These are phyloP conservation scores for Vachellia pachyceras DNA, from an alignment of 306 rosid species.

Conservation along the genomic window DNA sequence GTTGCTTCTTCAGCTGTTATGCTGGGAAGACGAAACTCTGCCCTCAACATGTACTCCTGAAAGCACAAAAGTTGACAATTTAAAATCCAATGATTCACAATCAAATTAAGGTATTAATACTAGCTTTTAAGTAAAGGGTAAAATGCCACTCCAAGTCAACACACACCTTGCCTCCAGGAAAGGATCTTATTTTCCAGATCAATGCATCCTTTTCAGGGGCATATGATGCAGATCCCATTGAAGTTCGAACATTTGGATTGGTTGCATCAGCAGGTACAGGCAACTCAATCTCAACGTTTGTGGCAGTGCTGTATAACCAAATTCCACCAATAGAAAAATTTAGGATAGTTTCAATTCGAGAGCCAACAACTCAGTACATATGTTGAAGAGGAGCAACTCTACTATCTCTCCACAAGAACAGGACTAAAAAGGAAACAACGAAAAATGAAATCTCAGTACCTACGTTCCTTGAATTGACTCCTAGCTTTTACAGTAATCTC, in stretches of 20 bases:
- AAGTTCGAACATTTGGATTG: constrained; percentile 88
- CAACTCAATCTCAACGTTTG: constrained; percentile 89
- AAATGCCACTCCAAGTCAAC: constrained; percentile 35
- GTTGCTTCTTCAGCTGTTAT: constrained; percentile 84
- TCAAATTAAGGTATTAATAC: constrained; percentile 20
- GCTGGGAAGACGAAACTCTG: constrained; percentile 93
- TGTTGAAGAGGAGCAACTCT: constrained; percentile 31
- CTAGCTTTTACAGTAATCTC: constrained; percentile 95
- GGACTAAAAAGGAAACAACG: not conserved
- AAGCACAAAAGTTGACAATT: constrained; percentile 37
- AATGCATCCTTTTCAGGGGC: constrained; percentile 96
- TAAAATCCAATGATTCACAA: constrained; percentile 2
- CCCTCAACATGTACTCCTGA: constrained; percentile 96
- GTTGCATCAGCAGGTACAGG: constrained; percentile 94
- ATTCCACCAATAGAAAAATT: constrained; percentile 37
- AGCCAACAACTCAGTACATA: constrained; percentile 47
- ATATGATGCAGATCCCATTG: constrained; percentile 97
- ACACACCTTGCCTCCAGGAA: constrained; percentile 96
- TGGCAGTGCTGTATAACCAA: constrained; percentile 78
- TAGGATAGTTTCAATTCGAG: constrained; percentile 22
- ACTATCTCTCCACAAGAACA: constrained; percentile 26
- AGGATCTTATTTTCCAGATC: constrained; percentile 93
- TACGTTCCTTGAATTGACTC: constrained; percentile 99
- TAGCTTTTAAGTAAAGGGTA: constrained; percentile 1
- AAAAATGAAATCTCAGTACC: constrained; percentile 53